Percentiles rank a stretch among this genome's conserved stretches.
phyloP scores from a whole-genome alignment of 495 filamentous ascomycete species.

The Xylaria grammica region DNA sequence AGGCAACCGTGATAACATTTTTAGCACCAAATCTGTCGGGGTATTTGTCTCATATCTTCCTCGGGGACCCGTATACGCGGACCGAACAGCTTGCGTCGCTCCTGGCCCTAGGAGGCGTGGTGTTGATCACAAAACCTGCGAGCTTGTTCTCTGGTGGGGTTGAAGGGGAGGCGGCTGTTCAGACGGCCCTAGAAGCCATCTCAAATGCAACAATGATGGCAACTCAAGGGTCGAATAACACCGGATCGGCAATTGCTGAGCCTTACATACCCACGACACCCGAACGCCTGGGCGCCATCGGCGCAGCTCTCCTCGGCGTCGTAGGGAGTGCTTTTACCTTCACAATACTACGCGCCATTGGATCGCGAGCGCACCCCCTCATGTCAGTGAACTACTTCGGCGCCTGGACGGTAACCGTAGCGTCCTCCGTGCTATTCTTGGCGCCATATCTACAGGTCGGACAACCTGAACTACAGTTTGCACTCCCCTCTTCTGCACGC shows the following conservation, averaged over 20 bases:
- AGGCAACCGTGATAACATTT: slow-evolving; percentile 93
- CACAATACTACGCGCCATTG: slow-evolving; percentile 84
- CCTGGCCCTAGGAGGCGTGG: slow-evolving; percentile 78
- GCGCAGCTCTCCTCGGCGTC: slow-evolving; percentile 78
- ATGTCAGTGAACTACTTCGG: slow-evolving; percentile 89
- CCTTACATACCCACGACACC: slow-evolving; percentile 55
- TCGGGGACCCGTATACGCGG: slow-evolving; percentile 77
- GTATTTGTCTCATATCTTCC: slow-evolving; percentile 78
- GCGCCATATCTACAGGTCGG: slow-evolving; percentile 49
- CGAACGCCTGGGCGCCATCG: slow-evolving; percentile 75
- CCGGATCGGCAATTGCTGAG: slow-evolving; percentile 27
- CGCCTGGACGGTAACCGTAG: slow-evolving; percentile 69
- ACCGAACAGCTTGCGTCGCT: slow-evolving; percentile 77
- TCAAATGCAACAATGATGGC: slow-evolving; percentile 32
- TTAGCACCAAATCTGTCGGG: slow-evolving; percentile 82
- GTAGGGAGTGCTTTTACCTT: slow-evolving; percentile 78
- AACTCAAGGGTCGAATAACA: slow-evolving; percentile 21
- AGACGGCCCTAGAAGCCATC: slow-evolving; percentile 32
- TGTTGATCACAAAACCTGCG: slow-evolving; percentile 81
- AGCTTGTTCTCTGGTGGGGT: slow-evolving; percentile 54
- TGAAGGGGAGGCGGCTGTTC: slow-evolving; percentile 22
- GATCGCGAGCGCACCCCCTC: slow-evolving; percentile 80
- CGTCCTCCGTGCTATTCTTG: slow-evolving; percentile 59
- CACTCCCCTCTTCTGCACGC: slow-evolving; percentile 61
- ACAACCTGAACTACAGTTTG: slow-evolving; percentile 62